These are phyloP conservation scores for Suillus alpinus DNA, from an alignment of 768 basidiomycete species.

Conservation along the genomic window DNA sequence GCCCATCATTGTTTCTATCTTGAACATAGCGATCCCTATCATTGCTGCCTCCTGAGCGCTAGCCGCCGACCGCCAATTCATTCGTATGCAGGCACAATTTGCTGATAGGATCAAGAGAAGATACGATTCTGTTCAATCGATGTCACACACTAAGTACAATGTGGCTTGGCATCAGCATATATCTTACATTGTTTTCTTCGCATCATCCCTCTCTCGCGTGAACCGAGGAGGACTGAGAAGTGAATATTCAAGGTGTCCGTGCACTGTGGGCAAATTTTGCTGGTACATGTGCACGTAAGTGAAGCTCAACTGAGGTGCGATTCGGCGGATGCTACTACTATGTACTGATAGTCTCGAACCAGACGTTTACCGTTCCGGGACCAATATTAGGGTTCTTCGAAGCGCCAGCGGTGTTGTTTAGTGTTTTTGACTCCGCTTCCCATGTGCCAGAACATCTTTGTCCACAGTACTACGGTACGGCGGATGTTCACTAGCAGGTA, in stretches of 20 bases:
- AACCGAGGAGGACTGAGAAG: neutral
- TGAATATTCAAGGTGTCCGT: neutral
- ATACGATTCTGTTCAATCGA: neutral
- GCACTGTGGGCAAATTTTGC: neutral
- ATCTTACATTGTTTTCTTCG: neutral
- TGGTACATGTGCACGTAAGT: neutral
- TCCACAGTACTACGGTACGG: neutral
- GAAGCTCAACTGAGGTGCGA: neutral
- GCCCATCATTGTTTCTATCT: neutral
- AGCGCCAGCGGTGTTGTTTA: neutral
- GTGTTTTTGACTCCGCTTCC: neutral
- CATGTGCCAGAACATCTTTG: neutral
- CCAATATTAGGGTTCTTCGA: neutral
- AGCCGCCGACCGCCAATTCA: neutral
- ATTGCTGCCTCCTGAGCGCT: neutral
- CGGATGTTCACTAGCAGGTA: neutral
- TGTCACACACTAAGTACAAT: neutral
- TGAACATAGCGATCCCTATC: neutral
- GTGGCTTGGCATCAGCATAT: neutral
- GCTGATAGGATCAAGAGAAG: neutral
- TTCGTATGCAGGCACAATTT: neutral
- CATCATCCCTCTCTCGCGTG: neutral
- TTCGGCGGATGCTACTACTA: neutral
- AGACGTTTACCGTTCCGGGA: neutral
- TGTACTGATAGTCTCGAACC: neutral